phyloP scores from a whole-genome alignment of 106 monocot genomes.

The Amphibolis antarctica region DNA sequence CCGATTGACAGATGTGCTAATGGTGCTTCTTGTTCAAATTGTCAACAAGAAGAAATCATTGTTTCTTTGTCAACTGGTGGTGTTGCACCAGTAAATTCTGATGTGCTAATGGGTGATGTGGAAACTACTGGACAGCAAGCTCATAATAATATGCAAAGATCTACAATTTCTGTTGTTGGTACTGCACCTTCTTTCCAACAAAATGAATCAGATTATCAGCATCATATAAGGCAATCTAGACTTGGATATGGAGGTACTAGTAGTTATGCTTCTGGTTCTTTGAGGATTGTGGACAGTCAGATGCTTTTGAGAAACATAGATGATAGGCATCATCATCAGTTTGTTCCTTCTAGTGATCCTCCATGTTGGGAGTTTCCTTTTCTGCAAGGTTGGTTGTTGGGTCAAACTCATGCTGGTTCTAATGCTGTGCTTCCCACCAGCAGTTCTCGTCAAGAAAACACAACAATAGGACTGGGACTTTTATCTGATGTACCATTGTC shows the following conservation, averaged over 20 bases:
- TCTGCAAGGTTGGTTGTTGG: constrained; percentile 84
- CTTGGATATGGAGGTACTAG: constrained; percentile 1
- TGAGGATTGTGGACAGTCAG: constrained; percentile 35
- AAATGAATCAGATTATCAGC: constrained; percentile 1
- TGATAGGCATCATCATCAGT: constrained; percentile 44
- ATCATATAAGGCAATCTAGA: constrained; percentile 15
- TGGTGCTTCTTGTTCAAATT: constrained; percentile 12
- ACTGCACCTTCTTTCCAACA: constrained; percentile 11
- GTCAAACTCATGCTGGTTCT: constrained; percentile 44
- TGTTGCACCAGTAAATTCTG: constrained; percentile 8
- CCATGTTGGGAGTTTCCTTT: constrained; percentile 71
- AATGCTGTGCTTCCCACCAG: constrained; percentile 2
- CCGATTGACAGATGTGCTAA: constrained; percentile 39
- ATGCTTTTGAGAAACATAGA: constrained; percentile 50
- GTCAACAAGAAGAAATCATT: constrained; percentile 12
- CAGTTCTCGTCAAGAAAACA: constrained; percentile 3
- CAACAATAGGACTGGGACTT: background rate
- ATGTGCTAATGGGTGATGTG: constrained; percentile 9
- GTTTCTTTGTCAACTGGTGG: constrained; percentile 12
- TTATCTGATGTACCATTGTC: constrained; percentile 4
- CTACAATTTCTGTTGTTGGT: constrained; percentile 3
- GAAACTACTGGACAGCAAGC: constrained; percentile 11
- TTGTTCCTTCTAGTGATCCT: constrained; percentile 49
- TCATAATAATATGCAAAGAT: background rate
- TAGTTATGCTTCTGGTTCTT: constrained; percentile 11